These are phyloP conservation scores for Poa annua DNA, from an alignment of 176 grass and related monocot species.

Conservation along the genomic window DNA sequence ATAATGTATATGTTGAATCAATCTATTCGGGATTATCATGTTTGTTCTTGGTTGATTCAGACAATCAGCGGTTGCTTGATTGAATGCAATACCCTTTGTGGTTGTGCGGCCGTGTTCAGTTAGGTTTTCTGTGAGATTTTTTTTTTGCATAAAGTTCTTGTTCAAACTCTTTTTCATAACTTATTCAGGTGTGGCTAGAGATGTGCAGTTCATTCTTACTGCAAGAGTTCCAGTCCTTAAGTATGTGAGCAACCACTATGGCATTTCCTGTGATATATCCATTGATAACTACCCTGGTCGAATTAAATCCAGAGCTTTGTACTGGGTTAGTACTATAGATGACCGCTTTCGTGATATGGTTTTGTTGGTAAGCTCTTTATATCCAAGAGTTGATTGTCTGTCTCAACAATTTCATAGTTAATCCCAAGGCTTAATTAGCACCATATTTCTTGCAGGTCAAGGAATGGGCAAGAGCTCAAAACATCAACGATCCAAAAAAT, in stretches of 20 bases:
- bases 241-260: slow-evolving; percentile 61
- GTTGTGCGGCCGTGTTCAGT: not conserved
- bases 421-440: slow-evolving; percentile 33
- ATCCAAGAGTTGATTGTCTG: not conserved
- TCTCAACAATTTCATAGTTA: slow-evolving; percentile 9
- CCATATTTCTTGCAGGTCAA: slow-evolving; percentile 65
- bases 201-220: slow-evolving; percentile 63
- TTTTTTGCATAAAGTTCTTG: not conserved
- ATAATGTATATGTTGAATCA: not conserved
- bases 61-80: slow-evolving; percentile 27
- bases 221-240: slow-evolving; percentile 89
- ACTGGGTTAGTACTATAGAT: slow-evolving; percentile 69
- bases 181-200: slow-evolving; percentile 58
- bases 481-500: slow-evolving; percentile 80
- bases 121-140: not conserved
- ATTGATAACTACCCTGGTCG: slow-evolving; percentile 70
- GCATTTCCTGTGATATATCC: no score
- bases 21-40: not conserved
- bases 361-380: slow-evolving; percentile 66
- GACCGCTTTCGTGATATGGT: slow-evolving; percentile 78
- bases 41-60: not conserved
- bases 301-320: slow-evolving; percentile 76
- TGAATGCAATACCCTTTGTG: not conserved
- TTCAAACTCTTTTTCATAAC: slow-evolving; percentile 11
- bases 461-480: slow-evolving; percentile 96